Base-by-base conservation (phyloP, 2,329 filamentous ascomycete species). In the Colletotrichum chrysophilum region DNA sequence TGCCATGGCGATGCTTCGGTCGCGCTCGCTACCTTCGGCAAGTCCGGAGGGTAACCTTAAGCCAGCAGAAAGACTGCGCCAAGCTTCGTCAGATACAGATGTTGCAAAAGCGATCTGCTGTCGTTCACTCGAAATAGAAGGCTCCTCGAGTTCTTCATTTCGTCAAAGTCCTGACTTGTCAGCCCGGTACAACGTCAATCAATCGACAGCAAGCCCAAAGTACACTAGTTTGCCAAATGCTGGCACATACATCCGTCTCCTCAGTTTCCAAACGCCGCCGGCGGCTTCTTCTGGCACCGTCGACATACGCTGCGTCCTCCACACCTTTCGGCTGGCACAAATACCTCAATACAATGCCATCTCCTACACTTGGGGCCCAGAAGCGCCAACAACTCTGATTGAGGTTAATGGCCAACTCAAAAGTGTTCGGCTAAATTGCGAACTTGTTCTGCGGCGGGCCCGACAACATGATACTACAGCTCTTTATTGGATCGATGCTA, bases 41-140 rank as follows among this genome's bases (percentile, higher is more conserved):
- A 56, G 3, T 14, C 4, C 21, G 21, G 14, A 10, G 1, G 2
- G 13, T 28, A 24, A 8, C 0, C 24, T 4, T 1, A 10, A 28
- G n/a, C 16, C 5, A 30, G 30, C 18, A 10, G 5, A 34, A n/a
- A 61, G 26, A 9, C 10, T 13, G 28, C 28, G 26, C 0, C 58
- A 13, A 32, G 9, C 58, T 32, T 34, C 58, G 13, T 13, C 30
- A 32, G 6, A 32, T n/a, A 16, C 18, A 18, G 10, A 34, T 8
- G 5, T 61, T 8, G 0, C 7, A 56, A 28, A 13, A 48, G 10
- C n/a, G 0, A 21, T 7, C 10, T 4, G n/a, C 43, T 6, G 18
- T 0, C 43, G 43, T 2, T 7, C 43, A n/a, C 18, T 48, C 24
- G 7, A 56, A 0, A 28, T 16, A 28, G 52, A 24, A 26, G 24